Evolutionary conservation across 2,329 filamentous ascomycete genomes (phyloP), one percentile per base, ranked within the genome.

Genomic region (Chaetomium globosum): DNA sequence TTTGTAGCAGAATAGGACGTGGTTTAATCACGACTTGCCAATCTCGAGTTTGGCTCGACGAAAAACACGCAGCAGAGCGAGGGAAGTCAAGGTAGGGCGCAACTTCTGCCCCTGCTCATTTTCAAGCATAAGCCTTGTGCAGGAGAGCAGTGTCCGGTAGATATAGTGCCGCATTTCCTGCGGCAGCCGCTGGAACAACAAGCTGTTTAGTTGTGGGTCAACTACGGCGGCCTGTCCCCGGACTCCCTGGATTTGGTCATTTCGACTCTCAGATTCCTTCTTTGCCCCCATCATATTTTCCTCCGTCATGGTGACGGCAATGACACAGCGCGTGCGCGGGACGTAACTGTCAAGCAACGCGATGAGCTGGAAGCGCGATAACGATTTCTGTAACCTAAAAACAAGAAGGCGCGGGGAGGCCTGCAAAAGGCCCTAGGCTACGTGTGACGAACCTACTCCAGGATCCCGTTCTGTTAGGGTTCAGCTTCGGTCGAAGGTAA

Each of bases 151-250:
- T n/a, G 48, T 10, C 4, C 33, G 21, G 23, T 28, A 59, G 9
- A 64, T 59, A 23, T 49, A n/a, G 48, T 59, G 26, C 48, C 55
- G 54, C 28, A 59, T 49, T 54, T 64, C 48, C 33, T 54, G 62
- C 21, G 62, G 56, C 56, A 64, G 49, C 48, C 23, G 39, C 33
- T 33, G 49, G 26, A 64, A 59, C 26, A 64, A 39, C 56, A 55
- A 49, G 49, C 62, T 59, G 48, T 33, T 33, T 54, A 31, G 46
- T 55, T 64, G 62, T 36, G 61, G 46, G 52, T 59, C 21, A 8
- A 51, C 39, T 31, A 39, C 51, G 13, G 49, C 49, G 36, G 21
- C 23, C 10, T 51, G 57, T 51, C 26, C 23, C 31, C 3, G 59
- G 16, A 16, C 46, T 51, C 26, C 23, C 31, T 8, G 59, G 16